Evolutionary conservation across 768 basidiomycete genomes (phyloP), one percentile per base, ranked within the genome.

Genomic region (Boletus rubroflammeus): DNA sequence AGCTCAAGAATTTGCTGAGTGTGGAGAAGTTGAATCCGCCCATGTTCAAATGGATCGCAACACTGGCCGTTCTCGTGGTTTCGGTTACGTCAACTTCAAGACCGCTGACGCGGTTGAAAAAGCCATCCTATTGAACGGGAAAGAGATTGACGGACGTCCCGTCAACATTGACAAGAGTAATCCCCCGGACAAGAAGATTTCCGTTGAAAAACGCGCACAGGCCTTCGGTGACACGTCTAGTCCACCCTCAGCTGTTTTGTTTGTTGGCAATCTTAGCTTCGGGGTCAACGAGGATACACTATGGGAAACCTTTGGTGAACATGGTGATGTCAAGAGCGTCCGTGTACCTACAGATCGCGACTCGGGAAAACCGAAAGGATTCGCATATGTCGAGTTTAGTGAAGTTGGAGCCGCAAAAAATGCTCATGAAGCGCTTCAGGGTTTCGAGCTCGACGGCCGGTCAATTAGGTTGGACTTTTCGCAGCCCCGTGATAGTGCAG

Each of bases 301-400:
- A 32, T 98, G 93, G 93, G 83, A 89, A 70, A 80, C 84, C 62
- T 99, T 98, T 72, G 86, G 84, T 58, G 92, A 93, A 67, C 86
- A 86, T 68, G 92, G 92, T 53, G 78, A 83, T 40, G 82, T 97
- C 57, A 89, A 90, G 76, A 86, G 77, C 65, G 91, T 98, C 38
- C 84, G 94, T 52, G 75, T 99, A 47, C 93, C 94, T 29, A 97
- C 94, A 36, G 94, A 98, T 71, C 80, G 91, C 60, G 97, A 99
- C 47, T 81, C 88, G 7, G 94, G 93, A 28, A 81, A 78, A 57
- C 86, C 91, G 43, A 98, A 98, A 73, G 97, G 97, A 64, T 98
- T 96, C 72, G 97, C 86, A 21, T 98, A 98, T 73, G 90, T 99
- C 66, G 93, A 98, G 72, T 97, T 95, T 72, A 82, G 86, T 60